Evolutionary conservation across 2,329 filamentous ascomycete species (phyloP).

Genomic region (Fonsecaea erecta): DNA sequence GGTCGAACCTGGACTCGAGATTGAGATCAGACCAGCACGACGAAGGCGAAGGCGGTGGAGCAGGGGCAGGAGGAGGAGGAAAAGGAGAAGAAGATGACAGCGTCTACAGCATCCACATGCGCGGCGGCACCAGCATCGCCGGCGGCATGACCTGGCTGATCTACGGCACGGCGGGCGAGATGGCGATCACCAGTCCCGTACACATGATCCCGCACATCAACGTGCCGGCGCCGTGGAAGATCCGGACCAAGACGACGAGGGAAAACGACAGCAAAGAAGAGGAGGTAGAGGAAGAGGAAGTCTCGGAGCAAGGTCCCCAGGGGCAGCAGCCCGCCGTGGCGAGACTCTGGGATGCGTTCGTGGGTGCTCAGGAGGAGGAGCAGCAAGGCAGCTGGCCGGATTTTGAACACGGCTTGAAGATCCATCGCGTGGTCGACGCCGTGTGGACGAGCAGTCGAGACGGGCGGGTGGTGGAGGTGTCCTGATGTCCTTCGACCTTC

Average conservation of each 20-base stretch:
- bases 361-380: not conserved
- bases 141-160: slow-evolving; percentile 8
- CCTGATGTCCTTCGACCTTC: not conserved
- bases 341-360: slow-evolving; percentile 4
- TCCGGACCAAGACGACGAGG: not conserved
- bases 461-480: slow-evolving; percentile 3
- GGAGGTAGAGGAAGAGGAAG: not conserved
- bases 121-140: slow-evolving; percentile 3
- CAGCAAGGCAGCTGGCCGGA: not conserved
- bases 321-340: not conserved
- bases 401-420: slow-evolving; percentile 5
- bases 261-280: not conserved
- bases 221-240: slow-evolving; percentile 1
- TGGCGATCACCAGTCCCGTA: not conserved
- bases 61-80: not conserved
- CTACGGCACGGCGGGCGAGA: not conserved
- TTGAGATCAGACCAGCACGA: too few relatives aligned
- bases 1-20: not conserved
- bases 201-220: not conserved
- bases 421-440: not conserved
- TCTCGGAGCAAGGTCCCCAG: slow-evolving; percentile 4
- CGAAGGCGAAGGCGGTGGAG: not conserved
- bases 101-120: slow-evolving; percentile 11
- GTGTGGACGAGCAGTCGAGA: slow-evolving; percentile 3
- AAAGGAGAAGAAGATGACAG: not conserved